Base-by-base conservation (phyloP, 768 basidiomycete species). In the Boletus vinaceobasis region DNA sequence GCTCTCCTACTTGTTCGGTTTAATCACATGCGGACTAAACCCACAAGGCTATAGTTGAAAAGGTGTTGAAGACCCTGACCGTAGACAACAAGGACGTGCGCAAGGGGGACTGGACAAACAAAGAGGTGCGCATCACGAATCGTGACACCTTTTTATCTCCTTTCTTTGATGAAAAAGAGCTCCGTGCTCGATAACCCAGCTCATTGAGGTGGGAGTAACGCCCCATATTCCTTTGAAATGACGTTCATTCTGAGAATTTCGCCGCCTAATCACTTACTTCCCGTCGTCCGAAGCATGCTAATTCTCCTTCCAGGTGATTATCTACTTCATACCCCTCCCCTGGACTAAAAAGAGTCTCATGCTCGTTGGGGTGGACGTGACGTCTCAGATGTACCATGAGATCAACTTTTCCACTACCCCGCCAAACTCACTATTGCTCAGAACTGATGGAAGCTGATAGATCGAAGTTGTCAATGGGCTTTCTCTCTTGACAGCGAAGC, bases 121-220 rank as follows among this genome's bases (percentile, higher is more conserved):
- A 98, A 83, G 97, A 99, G 90, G 96, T 88, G 61, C 68, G 85
- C 71, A 49, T 46, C 43, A 27, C 21, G 19, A 32, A 50, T 40
- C 29, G 1, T 23, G 40, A 11, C 37, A 15, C 39, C 33, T 61
- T 58, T 52, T 27, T 17, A 44, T 50, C 37, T 52, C 53, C 45
- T 26, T 60, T 63, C 55, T 54, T 39, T 71, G 78, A 80, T 86
- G 90, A 93, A 79, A 88, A 88, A 89, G 87, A 87, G 87, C 83
- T 61, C 59, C 56, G 71, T 69, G 87, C 87, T 88, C 87, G 82
- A 85, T 82, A 92, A 93, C 90, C 87, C 91, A 93, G 91, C 92
- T 93, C 92, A 79, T 89, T 78, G 90, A 93, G 85, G 84, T 75
- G 84, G 89, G 88, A 90, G 87, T 90, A 88, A 90, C 88, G 87